Conservation (phyloP, 78 protist species). For the slime mould (Dictyostelium discoideum) region DNA sequence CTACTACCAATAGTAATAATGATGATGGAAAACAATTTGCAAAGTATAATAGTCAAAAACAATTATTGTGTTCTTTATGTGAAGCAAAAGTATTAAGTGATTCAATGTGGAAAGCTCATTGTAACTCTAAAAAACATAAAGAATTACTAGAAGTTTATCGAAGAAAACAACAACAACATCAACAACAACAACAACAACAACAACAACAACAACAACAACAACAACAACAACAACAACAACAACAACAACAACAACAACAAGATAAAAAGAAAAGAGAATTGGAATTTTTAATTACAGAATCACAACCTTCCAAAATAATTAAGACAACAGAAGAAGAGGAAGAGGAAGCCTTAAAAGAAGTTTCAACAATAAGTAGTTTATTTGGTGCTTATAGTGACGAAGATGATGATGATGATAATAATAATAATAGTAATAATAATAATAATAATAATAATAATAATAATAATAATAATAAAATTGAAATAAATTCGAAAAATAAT, state of each 20-base stretch:
- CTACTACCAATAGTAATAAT: background rate
- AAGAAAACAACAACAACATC: background rate
- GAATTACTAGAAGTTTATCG: background rate
- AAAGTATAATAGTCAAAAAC: constrained; percentile 8
- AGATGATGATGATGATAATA: background rate
- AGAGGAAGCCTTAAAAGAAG: constrained; percentile 3
- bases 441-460: background rate
- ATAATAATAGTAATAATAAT: background rate
- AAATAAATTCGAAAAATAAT: background rate
- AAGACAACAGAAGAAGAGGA: constrained; percentile 2
- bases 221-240: background rate
- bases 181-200: background rate
- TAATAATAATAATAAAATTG: background rate
- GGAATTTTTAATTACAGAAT: background rate
- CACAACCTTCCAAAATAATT: background rate
- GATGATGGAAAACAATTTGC: background rate
- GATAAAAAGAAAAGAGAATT: constrained; percentile 3
- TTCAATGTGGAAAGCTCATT: constrained; percentile 47
- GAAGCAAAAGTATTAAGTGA: constrained; percentile 7
- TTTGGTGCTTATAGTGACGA: constrained; percentile 13
- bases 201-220: background rate
- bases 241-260: background rate
- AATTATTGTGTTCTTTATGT: constrained; percentile 45
- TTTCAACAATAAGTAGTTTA: constrained; percentile 10
- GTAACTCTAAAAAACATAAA: constrained; percentile 56